These are phyloP conservation scores for Fusarium musae DNA, from an alignment of 2,329 filamentous ascomycete genomes.

Conservation along the genomic window DNA sequence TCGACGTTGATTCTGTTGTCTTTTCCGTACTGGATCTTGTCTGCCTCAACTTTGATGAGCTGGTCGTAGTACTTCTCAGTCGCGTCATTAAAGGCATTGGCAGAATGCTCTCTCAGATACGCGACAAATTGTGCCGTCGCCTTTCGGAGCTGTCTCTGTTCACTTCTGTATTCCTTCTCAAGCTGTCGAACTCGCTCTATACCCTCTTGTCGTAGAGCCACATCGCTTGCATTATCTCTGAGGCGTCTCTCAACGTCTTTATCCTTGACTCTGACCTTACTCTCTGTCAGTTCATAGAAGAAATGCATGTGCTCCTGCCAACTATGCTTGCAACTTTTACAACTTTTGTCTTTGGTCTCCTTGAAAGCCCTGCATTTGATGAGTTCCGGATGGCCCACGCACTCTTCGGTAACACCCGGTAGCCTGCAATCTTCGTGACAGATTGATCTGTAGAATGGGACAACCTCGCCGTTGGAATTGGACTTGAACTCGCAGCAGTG, in stretches of 20 bases:
- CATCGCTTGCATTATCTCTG: not conserved
- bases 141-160: not conserved
- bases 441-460: conserved; percentile 18
- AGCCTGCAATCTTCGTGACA: conserved; percentile 29
- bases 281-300: conserved; percentile 9
- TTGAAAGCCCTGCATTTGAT: conserved; percentile 4
- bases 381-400: not conserved
- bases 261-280: conserved; percentile 5
- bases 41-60: conserved; percentile 3
- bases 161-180: conserved; percentile 2
- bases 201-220: not conserved
- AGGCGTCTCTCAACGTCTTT: conserved; percentile 5
- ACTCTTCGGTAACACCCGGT: conserved; percentile 1
- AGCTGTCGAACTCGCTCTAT: not conserved
- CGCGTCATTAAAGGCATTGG: conserved; percentile 9
- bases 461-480: not conserved
- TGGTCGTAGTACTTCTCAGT: conserved; percentile 11
- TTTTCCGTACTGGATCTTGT: conserved; percentile 2
- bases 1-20: not conserved
- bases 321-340: not conserved
- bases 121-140: conserved; percentile 10
- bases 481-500: conserved; percentile 22
- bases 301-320: conserved; percentile 29
- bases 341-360: not conserved
- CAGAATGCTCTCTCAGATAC: conserved; percentile 14